Percentiles rank a stretch among this genome's conserved stretches.
These are phyloP conservation scores for Aspergillus neotritici DNA, from an alignment of 2,329 filamentous ascomycete species.

Conservation along the genomic window DNA sequence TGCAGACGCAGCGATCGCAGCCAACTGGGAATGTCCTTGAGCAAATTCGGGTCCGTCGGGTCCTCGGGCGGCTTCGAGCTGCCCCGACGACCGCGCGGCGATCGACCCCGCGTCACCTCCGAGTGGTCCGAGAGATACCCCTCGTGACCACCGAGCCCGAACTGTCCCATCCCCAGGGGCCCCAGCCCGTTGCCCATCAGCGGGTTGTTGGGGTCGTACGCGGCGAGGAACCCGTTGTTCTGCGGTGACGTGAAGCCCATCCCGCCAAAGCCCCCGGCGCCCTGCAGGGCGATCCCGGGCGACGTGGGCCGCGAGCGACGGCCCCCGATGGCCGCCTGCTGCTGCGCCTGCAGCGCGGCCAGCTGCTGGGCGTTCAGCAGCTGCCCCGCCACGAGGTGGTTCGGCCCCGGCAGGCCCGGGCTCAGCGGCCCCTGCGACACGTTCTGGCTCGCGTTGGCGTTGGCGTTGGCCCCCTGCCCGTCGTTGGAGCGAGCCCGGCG, in stretches of 20 bases:
- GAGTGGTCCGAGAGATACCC: slow-evolving; percentile 93
- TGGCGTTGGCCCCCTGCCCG: slow-evolving; percentile 45
- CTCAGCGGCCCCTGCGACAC: slow-evolving; percentile 59
- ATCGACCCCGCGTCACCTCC: slow-evolving; percentile 83
- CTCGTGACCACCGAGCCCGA: slow-evolving; percentile 65
- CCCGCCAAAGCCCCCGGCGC: slow-evolving; percentile 49
- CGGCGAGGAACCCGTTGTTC: slow-evolving; percentile 87
- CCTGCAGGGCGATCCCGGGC: slow-evolving; percentile 77
- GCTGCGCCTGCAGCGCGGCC: slow-evolving; percentile 69
- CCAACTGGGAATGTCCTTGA: slow-evolving; percentile 96
- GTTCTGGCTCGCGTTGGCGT: slow-evolving; percentile 48
- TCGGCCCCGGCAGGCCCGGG: slow-evolving; percentile 61
- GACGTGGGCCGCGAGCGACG: slow-evolving; percentile 84
- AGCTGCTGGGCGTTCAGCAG: slow-evolving; percentile 80
- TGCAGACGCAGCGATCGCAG: slow-evolving; percentile 88
- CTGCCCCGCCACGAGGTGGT: slow-evolving; percentile 82
- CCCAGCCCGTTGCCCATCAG: slow-evolving; percentile 66
- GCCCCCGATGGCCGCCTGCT: slow-evolving; percentile 51
- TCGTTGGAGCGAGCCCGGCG: slow-evolving; percentile 87
- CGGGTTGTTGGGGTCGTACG: slow-evolving; percentile 71
- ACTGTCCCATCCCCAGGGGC: slow-evolving; percentile 64
- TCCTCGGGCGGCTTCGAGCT: slow-evolving; percentile 98
- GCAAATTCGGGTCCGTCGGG: slow-evolving; percentile 79
- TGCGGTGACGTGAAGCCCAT: slow-evolving; percentile 80
- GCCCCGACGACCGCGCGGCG: slow-evolving; percentile 83